Evolutionary conservation across 2,329 filamentous ascomycete species (phyloP), one percentile per base, ranked within the genome.

Genomic region (Neonectria sp.): DNA sequence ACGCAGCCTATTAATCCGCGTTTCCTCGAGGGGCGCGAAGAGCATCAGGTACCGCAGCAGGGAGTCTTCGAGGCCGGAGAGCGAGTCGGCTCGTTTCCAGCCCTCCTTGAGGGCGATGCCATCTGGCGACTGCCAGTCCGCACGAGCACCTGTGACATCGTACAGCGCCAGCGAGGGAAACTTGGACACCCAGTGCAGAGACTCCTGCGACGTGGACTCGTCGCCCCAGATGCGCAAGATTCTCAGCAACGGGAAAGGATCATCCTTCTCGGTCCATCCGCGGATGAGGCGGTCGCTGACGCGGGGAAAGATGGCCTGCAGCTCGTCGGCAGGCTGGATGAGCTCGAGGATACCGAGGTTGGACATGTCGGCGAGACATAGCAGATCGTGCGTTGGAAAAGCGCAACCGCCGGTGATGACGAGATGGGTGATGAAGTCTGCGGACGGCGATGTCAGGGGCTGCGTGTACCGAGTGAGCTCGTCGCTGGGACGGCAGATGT

Each of bases 291-390:
- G 78, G 68, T 88, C 85, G 45, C 71, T 84, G 6, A 87, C 71
- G 3, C 77, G 75, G 7, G 82, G 82, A 35, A 82, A 82, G 29
- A 67, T 60, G 29, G 67, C 65, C 4, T 68, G 61, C 25, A 75
- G 51, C 43, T 75, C 71, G 31, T 80, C 78, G 1, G 73, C 69
- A 1, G 82, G 81, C 65, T 85, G 80, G 15, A 85, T 77, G 25
- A 88, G 78, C 72, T 87, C 84, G 13, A 88, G 79, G 3, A 84
- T 79, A 9, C 82, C 85, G 5, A 88, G 80, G 57, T 87, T 88
- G 31, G 77, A 80, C 69, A 87, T 77, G 4, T 79, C 72, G 0
- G 83, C 71, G 35, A 88, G 75, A 21, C 72, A 73, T 2, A 86
- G 67, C 31, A 87, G 71, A 56, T 87, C 83, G 24, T 77, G 73